Conservation (phyloP, 2,329 filamentous ascomycete species). For the Paracoccidioides lutzii region DNA sequence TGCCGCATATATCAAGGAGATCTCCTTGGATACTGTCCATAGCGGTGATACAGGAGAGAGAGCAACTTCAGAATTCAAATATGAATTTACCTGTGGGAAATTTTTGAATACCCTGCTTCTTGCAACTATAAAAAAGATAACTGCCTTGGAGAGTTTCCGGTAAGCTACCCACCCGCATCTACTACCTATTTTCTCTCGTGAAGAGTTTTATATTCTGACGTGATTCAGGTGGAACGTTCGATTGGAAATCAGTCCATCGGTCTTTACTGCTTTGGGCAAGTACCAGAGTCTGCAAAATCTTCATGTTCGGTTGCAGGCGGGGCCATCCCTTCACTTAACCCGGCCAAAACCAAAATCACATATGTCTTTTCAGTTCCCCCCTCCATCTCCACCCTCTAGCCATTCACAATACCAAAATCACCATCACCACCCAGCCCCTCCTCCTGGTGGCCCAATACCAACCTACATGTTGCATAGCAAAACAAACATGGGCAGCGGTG, state of each 20-base stretch:
- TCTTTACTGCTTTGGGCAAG: slow-evolving; percentile 45
- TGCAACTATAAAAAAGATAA: slow-evolving; percentile 44
- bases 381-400: slow-evolving; percentile 12
- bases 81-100: slow-evolving; percentile 46
- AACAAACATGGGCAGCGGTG: background rate
- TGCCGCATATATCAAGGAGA: slow-evolving; percentile 43
- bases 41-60: slow-evolving; percentile 40
- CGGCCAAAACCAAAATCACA: slow-evolving; percentile 26
- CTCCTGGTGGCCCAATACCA: background rate
- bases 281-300: slow-evolving; percentile 42
- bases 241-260: slow-evolving; percentile 46
- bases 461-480: slow-evolving; percentile 1
- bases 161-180: slow-evolving; percentile 15
- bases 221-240: slow-evolving; percentile 49
- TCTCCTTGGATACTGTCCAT: slow-evolving; percentile 45
- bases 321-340: slow-evolving; percentile 42
- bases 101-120: slow-evolving; percentile 51
- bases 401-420: slow-evolving; percentile 15
- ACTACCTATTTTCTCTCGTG: background rate
- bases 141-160: slow-evolving; percentile 44
- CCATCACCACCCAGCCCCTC: slow-evolving; percentile 8
- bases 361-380: background rate
- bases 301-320: slow-evolving; percentile 47
- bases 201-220: background rate
- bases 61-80: slow-evolving; percentile 43